phyloP scores from a whole-genome alignment of 768 basidiomycete genomes.

The Phaffia australis region DNA sequence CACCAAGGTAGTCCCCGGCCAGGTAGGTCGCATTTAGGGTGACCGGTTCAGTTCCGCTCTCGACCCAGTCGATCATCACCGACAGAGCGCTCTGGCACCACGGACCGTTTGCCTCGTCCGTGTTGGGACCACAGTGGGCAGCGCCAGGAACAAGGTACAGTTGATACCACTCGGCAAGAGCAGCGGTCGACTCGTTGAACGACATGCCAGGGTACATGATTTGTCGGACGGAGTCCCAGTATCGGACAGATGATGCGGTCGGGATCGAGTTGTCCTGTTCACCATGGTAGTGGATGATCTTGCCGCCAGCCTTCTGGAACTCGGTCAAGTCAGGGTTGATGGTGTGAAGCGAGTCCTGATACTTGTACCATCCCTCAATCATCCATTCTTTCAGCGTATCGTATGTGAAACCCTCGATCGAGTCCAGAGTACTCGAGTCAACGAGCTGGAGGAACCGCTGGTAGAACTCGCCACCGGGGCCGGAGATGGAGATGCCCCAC shows the following conservation, averaged over 20 bases:
- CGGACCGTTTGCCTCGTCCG: conserved; percentile 18
- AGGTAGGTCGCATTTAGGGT: too few relatives aligned
- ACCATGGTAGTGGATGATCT: conserved; percentile 26
- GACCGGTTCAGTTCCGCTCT: too few relatives aligned
- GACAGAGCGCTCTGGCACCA: conserved; percentile 10
- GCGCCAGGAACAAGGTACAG: conserved; percentile 26
- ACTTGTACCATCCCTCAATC: conserved; percentile 15
- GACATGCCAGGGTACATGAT: conserved; percentile 18
- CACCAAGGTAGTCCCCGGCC: too few relatives aligned
- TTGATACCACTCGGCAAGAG: conserved; percentile 21
- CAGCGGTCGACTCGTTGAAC: conserved; percentile 1
- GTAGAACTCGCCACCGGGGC: conserved; percentile 12
- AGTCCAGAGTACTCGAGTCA: conserved; percentile 10
- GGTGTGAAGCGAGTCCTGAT: conserved; percentile 15
- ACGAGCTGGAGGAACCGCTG: conserved; percentile 12
- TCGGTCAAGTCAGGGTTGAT: conserved; percentile 21
- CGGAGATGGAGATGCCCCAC: not conserved
- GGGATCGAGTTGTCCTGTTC: conserved; percentile 21
- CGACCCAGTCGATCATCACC: not conserved
- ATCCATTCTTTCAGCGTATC: conserved; percentile 21
- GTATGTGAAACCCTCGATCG: conserved; percentile 9
- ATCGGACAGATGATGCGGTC: conserved; percentile 18
- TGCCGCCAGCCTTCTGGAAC: conserved; percentile 22
- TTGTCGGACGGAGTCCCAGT: conserved; percentile 13
- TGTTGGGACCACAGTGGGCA: conserved; percentile 17